Base-by-base conservation (phyloP, 257 asterid genomes). In the Solanum pinnatisectum region DNA sequence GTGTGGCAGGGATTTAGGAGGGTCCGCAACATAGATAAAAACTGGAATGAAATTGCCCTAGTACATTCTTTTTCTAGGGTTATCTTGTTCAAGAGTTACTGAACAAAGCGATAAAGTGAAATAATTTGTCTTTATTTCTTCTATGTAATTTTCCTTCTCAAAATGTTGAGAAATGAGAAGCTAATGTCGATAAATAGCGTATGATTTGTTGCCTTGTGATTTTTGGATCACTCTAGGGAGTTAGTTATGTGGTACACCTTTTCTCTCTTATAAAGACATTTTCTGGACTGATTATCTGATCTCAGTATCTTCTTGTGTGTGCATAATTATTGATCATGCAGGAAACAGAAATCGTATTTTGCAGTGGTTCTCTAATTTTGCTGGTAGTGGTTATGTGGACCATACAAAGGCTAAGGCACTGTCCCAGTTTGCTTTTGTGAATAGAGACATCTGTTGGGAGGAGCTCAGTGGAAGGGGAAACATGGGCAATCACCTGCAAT, bases 401-500 rank as follows among this genome's bases (percentile, higher is more conserved):
- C 99, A 97, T 89, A 93, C 94, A 87, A 93, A 96, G 78, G 99
- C 98, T 36, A 97, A 92, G 92, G 98, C 99, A 73, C 88, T 97
- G 83, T 94, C 99, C 89, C 96, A 92, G 84, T 97, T 91, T 94
- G 98, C 99, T 87, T 97, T 97, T 91, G 93, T 94, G 82, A 94
- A 97, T 89, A 93, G 98, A 44, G 99, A 97, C 92, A 90, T 94
- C 84, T 97, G 98, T 88, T 97, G 98, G 99, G 99, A 97, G 94
- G 99, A 97, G 90, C 98, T 97, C 52, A 92, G 92, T 97, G 99
- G 99, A 97, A 90, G 89, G 99, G 98, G 83, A 97, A 94, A 90
- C 99, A 95, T 87, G 99, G 99, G 60, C 98, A 97, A 88, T 96
- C 98, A 89, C 99, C 98, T 87, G 99, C 99, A 89, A 94, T 96